Conservation (phyloP, 2,329 filamentous ascomycete species). For the Aspergillus novoparasiticus region DNA sequence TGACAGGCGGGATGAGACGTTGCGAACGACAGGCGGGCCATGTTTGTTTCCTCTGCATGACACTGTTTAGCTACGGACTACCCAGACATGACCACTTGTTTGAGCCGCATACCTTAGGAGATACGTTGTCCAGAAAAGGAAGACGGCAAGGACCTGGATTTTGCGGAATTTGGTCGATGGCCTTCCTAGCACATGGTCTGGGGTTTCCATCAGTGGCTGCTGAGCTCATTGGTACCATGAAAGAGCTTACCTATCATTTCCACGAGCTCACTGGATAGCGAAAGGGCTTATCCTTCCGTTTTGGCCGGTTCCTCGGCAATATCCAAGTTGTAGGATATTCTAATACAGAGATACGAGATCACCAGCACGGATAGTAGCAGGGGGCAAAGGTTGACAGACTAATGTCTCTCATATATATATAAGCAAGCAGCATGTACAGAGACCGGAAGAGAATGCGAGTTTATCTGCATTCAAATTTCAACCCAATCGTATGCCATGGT, state of each 20-base stretch:
- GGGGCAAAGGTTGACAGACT: neutral
- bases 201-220: slow-evolving; percentile 6
- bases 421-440: neutral
- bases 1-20: slow-evolving; percentile 70
- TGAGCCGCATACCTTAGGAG: slow-evolving; percentile 65
- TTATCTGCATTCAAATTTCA: neutral
- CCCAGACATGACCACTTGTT: neutral
- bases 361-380: neutral
- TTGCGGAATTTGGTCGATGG: slow-evolving; percentile 90
- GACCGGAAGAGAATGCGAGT: neutral
- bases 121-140: slow-evolving; percentile 89
- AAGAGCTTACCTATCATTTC: slow-evolving; percentile 36
- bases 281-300: neutral
- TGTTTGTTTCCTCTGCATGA: slow-evolving; percentile 73
- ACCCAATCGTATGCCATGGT: neutral
- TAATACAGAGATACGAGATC: neutral
- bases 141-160: slow-evolving; percentile 86
- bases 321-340: too few relatives aligned
- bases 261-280: slow-evolving; percentile 3
- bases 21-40: slow-evolving; percentile 61
- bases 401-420: neutral
- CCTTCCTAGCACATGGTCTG: slow-evolving; percentile 87
- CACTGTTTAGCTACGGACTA: neutral
- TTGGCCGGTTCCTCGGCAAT: neutral
- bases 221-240: neutral